phyloP scores from a whole-genome alignment of 176 grass and related monocot species.

The Typha latifolia region DNA sequence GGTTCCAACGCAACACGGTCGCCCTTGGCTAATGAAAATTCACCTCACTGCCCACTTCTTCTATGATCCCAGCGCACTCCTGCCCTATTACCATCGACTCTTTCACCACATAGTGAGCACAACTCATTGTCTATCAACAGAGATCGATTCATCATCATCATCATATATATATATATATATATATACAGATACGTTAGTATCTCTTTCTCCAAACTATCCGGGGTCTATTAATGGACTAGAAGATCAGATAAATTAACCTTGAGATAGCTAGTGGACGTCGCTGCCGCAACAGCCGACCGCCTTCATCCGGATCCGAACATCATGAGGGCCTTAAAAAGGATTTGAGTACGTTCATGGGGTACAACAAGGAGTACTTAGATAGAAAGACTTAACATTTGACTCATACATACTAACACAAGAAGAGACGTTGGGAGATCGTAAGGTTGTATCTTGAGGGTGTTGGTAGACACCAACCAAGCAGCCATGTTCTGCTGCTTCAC shows the following conservation, averaged over 20 bases:
- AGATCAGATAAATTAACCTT: conserved; percentile 35
- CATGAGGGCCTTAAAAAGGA: conserved; percentile 43
- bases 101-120: conserved; percentile 77
- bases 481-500: conserved; percentile 78
- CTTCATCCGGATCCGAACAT: conserved; percentile 84
- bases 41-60: conserved; percentile 66
- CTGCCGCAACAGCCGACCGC: conserved; percentile 89
- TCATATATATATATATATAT: too few species aligned
- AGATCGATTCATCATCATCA: background rate
- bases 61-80: conserved; percentile 79
- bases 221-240: background rate
- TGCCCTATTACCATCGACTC: conserved; percentile 96
- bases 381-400: background rate
- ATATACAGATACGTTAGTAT: too few species aligned
- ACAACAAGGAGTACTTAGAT: too few species aligned
- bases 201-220: too few species aligned
- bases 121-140: conserved; percentile 37
- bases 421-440: conserved; percentile 45
- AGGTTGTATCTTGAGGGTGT: conserved; percentile 92
- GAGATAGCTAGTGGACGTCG: conserved; percentile 92
- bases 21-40: conserved; percentile 31
- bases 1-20: conserved; percentile 86
- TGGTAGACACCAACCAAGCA: conserved; percentile 72
- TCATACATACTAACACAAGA: background rate
- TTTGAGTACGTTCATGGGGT: background rate